Conservation (phyloP, 2,329 filamentous ascomycete genomes). For the Plectosphaerella sp. region DNA sequence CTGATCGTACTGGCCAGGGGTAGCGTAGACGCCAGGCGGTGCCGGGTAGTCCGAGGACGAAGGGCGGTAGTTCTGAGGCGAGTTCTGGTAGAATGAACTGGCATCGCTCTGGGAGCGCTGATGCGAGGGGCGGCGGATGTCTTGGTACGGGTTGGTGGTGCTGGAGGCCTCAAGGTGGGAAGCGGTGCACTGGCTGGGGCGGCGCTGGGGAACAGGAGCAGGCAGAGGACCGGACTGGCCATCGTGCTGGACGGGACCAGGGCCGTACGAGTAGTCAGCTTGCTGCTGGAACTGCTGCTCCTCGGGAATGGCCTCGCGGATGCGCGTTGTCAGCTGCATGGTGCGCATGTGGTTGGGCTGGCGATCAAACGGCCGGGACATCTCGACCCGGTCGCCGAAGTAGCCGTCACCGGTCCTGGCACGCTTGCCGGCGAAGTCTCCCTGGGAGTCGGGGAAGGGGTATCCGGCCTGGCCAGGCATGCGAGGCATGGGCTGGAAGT, state of each 20-base stretch:
- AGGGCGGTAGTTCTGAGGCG: slow-evolving; percentile 12
- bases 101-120: slow-evolving; percentile 24
- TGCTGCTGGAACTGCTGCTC: slow-evolving; percentile 18
- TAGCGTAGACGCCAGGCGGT: slow-evolving; percentile 7
- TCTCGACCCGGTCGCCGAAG: slow-evolving; percentile 13
- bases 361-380: neutral
- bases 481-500: slow-evolving; percentile 16
- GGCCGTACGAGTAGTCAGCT: neutral
- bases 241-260: neutral
- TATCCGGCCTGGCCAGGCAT: slow-evolving; percentile 19
- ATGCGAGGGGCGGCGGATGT: slow-evolving; percentile 16
- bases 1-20: slow-evolving; percentile 6
- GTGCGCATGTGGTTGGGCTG: slow-evolving; percentile 2
- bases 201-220: slow-evolving; percentile 15
- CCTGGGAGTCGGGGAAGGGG: neutral
- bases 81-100: slow-evolving; percentile 10
- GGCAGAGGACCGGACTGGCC: slow-evolving; percentile 14
- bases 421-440: neutral
- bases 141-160: slow-evolving; percentile 11
- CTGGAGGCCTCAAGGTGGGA: slow-evolving; percentile 14
- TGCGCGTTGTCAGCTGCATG: slow-evolving; percentile 21
- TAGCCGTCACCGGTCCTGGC: slow-evolving; percentile 4
- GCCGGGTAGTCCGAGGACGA: slow-evolving; percentile 9
- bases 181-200: slow-evolving; percentile 12
- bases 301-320: slow-evolving; percentile 25